Evolutionary conservation across 2,329 filamentous ascomycete species (phyloP), one percentile per base, ranked within the genome.

Genomic region (Ramularia collo-cygni): DNA sequence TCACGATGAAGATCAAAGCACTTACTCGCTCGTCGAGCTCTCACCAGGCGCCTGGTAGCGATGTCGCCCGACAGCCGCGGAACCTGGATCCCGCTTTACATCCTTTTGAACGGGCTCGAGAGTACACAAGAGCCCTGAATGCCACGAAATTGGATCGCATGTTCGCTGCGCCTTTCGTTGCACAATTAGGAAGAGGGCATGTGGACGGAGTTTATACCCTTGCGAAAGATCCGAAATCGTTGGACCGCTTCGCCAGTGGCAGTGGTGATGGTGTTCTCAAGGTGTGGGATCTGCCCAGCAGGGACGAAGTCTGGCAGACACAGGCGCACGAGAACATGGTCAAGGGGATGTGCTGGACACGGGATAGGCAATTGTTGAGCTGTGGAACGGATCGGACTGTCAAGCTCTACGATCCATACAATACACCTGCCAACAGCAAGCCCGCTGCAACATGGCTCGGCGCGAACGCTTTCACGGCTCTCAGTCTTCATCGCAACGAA

Each of bases 191-290:
- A 38, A 75, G 78, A 21, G 90, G 92, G 14, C 92, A 98, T 65
- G 85, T 95, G 40, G 92, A 98, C 58, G 92, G 92, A 36, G 68
- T 72, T 12, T 72, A 71, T 53, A 63, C 58, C 8, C 63, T 71
- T 29, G 67, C 68, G 9, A 70, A 70, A 42, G 69, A 71, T 45
- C 68, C 68, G 2, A 62, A 64, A 27, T 64, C 65, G 2, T 57
- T 71, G 18, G 66, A 70, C 37, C 62, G 64, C 35, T 66, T 71
- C 32, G 86, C 88, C 5, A 90, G 84, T 57, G 88, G 85, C 30
- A 87, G 83, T 52, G 89, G 89, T 48, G 92, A 98, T 63, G 90
- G 92, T 50, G 79, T 95, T 8, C 77, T 98, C 42, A 98, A 98
- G 66, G 83, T 92, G 24, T 94, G 88, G 88, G 83, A 93, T 64